Base-by-base conservation (phyloP, 1,284 basidiomycete species). In the Austroboletus niveus region DNA sequence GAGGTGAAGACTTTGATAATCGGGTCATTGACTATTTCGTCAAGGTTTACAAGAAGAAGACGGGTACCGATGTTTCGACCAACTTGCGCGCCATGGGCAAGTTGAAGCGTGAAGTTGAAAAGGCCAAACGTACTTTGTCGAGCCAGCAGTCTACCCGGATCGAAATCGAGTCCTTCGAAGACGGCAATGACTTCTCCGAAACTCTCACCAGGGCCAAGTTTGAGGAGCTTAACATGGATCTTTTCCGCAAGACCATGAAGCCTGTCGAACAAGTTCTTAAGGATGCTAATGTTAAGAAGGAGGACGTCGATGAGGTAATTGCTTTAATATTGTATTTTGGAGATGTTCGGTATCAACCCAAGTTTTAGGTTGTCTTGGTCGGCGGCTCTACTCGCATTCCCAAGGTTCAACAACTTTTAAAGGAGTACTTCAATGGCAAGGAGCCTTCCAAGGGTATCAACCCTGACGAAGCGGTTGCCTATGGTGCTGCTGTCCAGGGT, bases 1-100 rank as follows among this genome's bases (percentile, higher is more conserved):
- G 95, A 78, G 95, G 96, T 79, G 95, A 98, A 77, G 95, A 98
- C 76, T 99, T 98, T 66, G 96, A 98, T 75, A 98, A 98, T 82
- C 87, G 91, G 63, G 89, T 98, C 62, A 92, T 98, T 72, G 94
- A 95, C 76, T 92, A 98, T 85, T 97, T 99, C 69, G 89, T 98
- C 84, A 97, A 98, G 85, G 84, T 56, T 94, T 95, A 93, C 72
- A 98, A 98, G 83, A 87, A 94, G 85, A 98, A 97, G 85, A 95
- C 94, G 80, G 89, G 84, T 85, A 64, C 60, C 1, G 92, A 98
- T 72, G 77, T 98, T 52, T 92, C 94, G 45, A 76, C 84, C 58
- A 96, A 97, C 78, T 82, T 92, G 55, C 94, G 96, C 82, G 94
- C 96, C 48, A 82, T 98, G 73, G 92, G 95, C 66, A 98, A 98